Evolutionary conservation across 495 filamentous ascomycete species (phyloP).

Genomic region (Penicillium coffeae): DNA sequence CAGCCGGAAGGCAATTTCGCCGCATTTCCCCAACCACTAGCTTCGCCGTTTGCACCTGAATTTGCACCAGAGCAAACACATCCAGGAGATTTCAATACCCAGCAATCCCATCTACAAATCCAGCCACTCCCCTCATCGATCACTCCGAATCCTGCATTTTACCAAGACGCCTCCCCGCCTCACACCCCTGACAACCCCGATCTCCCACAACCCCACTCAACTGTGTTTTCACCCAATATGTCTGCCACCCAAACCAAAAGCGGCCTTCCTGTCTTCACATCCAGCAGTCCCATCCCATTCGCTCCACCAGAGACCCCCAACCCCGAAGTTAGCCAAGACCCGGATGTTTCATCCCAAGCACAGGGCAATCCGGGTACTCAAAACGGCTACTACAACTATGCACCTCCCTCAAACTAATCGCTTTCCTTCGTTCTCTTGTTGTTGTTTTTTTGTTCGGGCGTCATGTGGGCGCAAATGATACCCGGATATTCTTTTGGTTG

Average conservation of each 20-base stretch:
- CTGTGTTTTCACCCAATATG: slow-evolving; percentile 26
- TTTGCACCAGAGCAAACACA: background rate
- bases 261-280: slow-evolving; percentile 50
- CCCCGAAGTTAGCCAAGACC: background rate
- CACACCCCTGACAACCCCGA: slow-evolving; percentile 19
- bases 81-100: background rate
- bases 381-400: background rate
- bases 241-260: slow-evolving; percentile 37
- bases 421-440: background rate
- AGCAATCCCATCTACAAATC: background rate
- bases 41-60: background rate
- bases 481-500: background rate
- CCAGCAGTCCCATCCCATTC: slow-evolving; percentile 51
- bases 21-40: background rate
- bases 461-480: background rate
- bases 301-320: slow-evolving; percentile 13
- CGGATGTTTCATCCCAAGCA: background rate
- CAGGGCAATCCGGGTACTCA: background rate
- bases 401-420: background rate
- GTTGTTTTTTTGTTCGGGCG: background rate
- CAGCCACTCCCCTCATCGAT: slow-evolving; percentile 6
- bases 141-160: slow-evolving; percentile 5
- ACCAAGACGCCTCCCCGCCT: slow-evolving; percentile 12
- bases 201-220: slow-evolving; percentile 10
- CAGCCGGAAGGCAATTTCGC: background rate